Base-by-base conservation (phyloP, 2,329 filamentous ascomycete species). In the Aspergillus texensis region DNA sequence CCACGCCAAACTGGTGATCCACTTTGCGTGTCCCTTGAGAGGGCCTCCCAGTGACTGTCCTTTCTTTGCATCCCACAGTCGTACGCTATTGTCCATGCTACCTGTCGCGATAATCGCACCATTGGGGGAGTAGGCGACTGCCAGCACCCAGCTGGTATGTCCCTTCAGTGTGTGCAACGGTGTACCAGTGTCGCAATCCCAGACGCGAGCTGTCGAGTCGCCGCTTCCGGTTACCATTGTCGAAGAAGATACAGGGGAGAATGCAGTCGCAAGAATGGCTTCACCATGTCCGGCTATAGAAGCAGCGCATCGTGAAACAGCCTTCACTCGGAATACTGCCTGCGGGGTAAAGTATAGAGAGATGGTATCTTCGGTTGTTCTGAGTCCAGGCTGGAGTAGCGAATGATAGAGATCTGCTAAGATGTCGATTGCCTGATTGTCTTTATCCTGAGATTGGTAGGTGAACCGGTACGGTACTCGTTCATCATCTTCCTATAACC, bases 121-220 rank as follows among this genome's bases (percentile, higher is more conserved):
- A 73, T 97, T 93, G 0, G 94, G 93, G 16, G 91, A 93, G 88
- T 92, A 98, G 60, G 89, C 88, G 4, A 97, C 92, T 2, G 89
- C 92, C 61, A 98, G 79, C 4, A 98, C 93, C 94, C 94, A 97
- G 65, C 91, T 91, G 2, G 90, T 89, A 77, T 98, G 95, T 0
- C 93, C 93, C 71, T 92, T 91, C 56, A 98, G 80, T 0, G 93
- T 98, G 77, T 91, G 87, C 65, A 92, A 86, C 0, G 94, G 93
- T 12, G 93, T 97, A 55, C 94, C 94, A 0, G 93, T 97, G 72
- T 97, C 92, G 56, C 93, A 94, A 73, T 99, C 94, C 93, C 93
- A 97, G 80, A 98, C 90, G 62, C 94, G 84, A 0, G 94, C 94
- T 1, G 94, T 97, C 70, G 91, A 91, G 74, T 99, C 95, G 54